Percentiles rank a stretch among this genome's conserved stretches.
phyloP scores from a whole-genome alignment of 352 stramenopile genomes.

The Phytopythium montanum region DNA sequence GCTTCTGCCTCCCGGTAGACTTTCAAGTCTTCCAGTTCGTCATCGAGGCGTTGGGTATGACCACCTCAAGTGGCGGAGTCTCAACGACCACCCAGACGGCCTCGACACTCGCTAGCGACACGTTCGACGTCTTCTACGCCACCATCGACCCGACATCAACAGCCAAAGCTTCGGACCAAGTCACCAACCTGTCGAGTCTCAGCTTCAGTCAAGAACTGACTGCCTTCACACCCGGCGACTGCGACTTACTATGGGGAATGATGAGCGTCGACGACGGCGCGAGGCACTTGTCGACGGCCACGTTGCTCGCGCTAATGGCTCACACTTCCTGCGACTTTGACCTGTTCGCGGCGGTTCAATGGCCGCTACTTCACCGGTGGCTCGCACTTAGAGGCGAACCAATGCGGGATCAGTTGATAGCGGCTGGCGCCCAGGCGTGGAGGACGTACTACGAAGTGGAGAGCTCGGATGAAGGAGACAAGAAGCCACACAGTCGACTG shows the following conservation, averaged over 20 bases:
- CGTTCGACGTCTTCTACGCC: constrained; percentile 66
- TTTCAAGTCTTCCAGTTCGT: constrained; percentile 61
- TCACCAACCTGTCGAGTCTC: background rate
- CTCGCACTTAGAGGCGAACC: background rate
- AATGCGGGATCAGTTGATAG: constrained; percentile 7
- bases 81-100: constrained; percentile 17
- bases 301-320: constrained; percentile 45
- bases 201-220: constrained; percentile 41
- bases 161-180: constrained; percentile 8
- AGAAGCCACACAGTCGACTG: background rate
- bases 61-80: background rate
- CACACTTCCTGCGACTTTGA: constrained; percentile 77
- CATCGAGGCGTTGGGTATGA: constrained; percentile 22
- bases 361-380: constrained; percentile 39
- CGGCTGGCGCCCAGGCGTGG: constrained; percentile 35
- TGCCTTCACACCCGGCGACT: constrained; percentile 66
- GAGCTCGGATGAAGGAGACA: constrained; percentile 14
- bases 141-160: background rate
- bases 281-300: constrained; percentile 34
- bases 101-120: constrained; percentile 51
- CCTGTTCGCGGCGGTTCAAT: constrained; percentile 63
- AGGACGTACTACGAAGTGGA: constrained; percentile 58
- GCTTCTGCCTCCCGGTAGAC: constrained; percentile 78
- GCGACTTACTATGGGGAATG: constrained; percentile 72
- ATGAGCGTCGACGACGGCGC: constrained; percentile 56